Conservation (phyloP, 345 rosid genomes). For the Camelina hispida region DNA sequence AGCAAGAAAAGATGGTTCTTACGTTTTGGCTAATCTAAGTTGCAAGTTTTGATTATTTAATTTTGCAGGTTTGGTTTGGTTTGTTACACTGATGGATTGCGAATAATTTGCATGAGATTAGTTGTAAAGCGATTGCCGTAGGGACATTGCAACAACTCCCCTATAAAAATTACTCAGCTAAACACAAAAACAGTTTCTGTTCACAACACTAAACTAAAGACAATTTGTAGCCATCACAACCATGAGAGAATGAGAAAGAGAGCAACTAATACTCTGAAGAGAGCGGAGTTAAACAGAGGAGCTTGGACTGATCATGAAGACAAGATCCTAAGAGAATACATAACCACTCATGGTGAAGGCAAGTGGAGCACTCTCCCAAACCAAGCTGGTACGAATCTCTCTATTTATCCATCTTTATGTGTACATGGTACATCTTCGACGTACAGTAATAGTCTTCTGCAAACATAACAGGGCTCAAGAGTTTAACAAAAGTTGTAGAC, state of each 20-base stretch:
- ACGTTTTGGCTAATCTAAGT: too few species aligned
- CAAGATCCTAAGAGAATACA: constrained; percentile 55
- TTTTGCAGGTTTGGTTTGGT: too few species aligned
- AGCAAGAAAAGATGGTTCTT: too few species aligned
- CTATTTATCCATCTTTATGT: background rate
- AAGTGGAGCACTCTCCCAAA: constrained; percentile 72
- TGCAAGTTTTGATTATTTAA: too few species aligned
- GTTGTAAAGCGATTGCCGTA: constrained; percentile 38
- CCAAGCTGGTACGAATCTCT: constrained; percentile 54
- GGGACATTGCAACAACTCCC: constrained; percentile 37
- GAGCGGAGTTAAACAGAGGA: constrained; percentile 69
- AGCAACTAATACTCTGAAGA: constrained; percentile 49
- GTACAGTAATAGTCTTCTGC: background rate
- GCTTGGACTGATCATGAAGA: constrained; percentile 81
- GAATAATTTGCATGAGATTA: too few species aligned
- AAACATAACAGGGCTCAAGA: constrained; percentile 53
- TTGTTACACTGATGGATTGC: too few species aligned
- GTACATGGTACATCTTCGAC: too few species aligned
- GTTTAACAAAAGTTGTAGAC: constrained; percentile 86
- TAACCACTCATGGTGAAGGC: constrained; percentile 66
- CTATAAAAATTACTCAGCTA: constrained; percentile 33
- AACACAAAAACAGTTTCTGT: constrained; percentile 34
- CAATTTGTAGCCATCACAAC: constrained; percentile 34
- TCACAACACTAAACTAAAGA: constrained; percentile 42
- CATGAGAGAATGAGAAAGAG: constrained; percentile 64